phyloP scores from a whole-genome alignment of 768 basidiomycete genomes.

The Mycena polygramma region DNA sequence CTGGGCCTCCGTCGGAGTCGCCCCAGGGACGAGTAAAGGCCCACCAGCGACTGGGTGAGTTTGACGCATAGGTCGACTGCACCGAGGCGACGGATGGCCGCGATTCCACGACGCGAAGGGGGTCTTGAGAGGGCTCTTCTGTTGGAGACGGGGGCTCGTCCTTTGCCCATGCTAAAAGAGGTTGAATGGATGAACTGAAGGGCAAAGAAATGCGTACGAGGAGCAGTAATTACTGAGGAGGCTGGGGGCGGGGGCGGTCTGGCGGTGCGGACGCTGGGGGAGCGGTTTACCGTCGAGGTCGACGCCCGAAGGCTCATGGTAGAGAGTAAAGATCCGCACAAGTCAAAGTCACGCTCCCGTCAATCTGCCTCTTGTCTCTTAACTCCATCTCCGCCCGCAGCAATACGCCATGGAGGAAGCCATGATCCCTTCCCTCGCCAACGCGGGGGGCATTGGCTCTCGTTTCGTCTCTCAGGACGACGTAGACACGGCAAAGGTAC shows the following conservation, averaged over 20 bases:
- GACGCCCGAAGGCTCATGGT: conserved; percentile 42
- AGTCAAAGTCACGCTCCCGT: no score
- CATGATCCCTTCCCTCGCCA: conserved; percentile 75
- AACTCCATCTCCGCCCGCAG: neutral
- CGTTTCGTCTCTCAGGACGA: conserved; percentile 88
- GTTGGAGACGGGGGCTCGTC: conserved; percentile 86
- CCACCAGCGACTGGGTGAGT: conserved; percentile 76
- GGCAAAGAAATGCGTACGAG: conserved; percentile 64
- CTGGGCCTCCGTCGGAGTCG: conserved; percentile 34
- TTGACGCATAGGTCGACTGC: conserved; percentile 59
- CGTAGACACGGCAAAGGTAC: conserved; percentile 73
- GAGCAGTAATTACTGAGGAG: conserved; percentile 72
- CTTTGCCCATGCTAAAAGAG: conserved; percentile 78
- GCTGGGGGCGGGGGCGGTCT: conserved; percentile 57
- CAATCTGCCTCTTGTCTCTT: neutral
- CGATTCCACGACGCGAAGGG: conserved; percentile 50
- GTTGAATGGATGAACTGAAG: neutral
- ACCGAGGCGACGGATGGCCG: conserved; percentile 68
- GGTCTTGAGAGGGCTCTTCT: conserved; percentile 52
- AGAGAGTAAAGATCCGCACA: neutral
- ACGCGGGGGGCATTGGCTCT: conserved; percentile 80
- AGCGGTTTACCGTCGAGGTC: conserved; percentile 49
- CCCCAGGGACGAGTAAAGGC: conserved; percentile 74
- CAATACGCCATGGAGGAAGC: conserved; percentile 66
- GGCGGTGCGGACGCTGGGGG: conserved; percentile 43